Percentiles rank a stretch among this genome's conserved stretches.
These are phyloP conservation scores for Hypholoma fasciculare DNA, from an alignment of 768 basidiomycete species.

Conservation along the genomic window DNA sequence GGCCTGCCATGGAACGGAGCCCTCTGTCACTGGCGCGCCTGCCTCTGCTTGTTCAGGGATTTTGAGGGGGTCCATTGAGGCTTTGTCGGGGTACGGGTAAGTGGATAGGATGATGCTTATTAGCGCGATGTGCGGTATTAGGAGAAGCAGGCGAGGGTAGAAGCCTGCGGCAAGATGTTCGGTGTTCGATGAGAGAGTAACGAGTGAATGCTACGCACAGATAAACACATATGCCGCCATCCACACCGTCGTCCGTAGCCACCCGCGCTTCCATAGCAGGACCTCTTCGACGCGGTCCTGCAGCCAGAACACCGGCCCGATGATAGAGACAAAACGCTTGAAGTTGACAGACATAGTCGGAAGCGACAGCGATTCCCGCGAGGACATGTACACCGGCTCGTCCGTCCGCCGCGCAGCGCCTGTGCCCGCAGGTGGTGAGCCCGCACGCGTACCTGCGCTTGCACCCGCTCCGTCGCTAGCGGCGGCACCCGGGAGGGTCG, in stretches of 20 bases:
- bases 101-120: conserved; percentile 67
- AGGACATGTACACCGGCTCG: conserved; percentile 47
- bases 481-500: conserved; percentile 22
- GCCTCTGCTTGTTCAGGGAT: conserved; percentile 24
- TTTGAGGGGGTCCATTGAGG: conserved; percentile 16
- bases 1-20: conserved; percentile 78
- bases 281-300: conserved; percentile 88
- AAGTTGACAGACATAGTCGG: conserved; percentile 81
- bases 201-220: conserved; percentile 49
- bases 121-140: conserved; percentile 65
- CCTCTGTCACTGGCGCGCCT: conserved; percentile 48
- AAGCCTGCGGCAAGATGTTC: conserved; percentile 49
- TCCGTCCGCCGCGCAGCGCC: conserved; percentile 21
- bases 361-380: conserved; percentile 71
- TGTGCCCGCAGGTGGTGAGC: background rate
- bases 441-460: conserved; percentile 11
- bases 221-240: conserved; percentile 77
- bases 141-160: conserved; percentile 69
- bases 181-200: background rate
- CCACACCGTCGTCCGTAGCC: conserved; percentile 73
- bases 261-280: conserved; percentile 77
- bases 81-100: conserved; percentile 47
- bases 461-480: conserved; percentile 4
- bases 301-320: conserved; percentile 85
- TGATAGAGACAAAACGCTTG: conserved; percentile 71